Base-by-base conservation (phyloP, 2,329 filamentous ascomycete genomes). In the Aquanectria penicillioides region DNA sequence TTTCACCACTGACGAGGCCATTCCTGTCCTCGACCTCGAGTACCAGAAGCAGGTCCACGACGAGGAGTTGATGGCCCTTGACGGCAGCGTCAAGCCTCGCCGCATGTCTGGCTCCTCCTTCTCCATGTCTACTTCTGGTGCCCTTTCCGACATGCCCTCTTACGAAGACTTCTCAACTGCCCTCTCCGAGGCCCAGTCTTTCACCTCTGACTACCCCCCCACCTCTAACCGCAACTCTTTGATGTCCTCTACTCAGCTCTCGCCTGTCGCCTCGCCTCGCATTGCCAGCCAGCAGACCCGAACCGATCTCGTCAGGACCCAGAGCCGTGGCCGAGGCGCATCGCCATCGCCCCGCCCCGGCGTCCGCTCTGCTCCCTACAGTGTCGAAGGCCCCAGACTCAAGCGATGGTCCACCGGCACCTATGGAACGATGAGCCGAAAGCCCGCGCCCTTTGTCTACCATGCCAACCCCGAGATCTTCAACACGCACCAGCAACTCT, bases 401-500 rank as follows among this genome's bases (percentile, higher is more conserved):
- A 92, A 93, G 80, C 83, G 90, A 65, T 93, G 90, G 90, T 93
- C 90, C 17, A 93, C 90, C 4, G 90, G 89, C 12, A 91, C 89
- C 4, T 92, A 89, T 59, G 87, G 83, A 17, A 83, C 86, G 2
- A 74, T 80, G 20, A 85, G 77, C 68, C 79, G 84, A 54, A 81
- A 87, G 26, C 81, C 83, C 22, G 82, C 86, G 26, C 83, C 89
- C 2, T 86, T 88, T 63, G 80, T 89, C 37, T 89, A 89, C 73
- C 84, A 89, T 63, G 82, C 85, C 60, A 79, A 82, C 4, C 81
- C 85, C 50, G 88, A 90, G 50, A 77, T 83, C 25, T 88, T 87
- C 66, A 84, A 83, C 57, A 72, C 80, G 22, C 82, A 84, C 50
- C 81, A 85, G 62, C 81, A 85, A 28, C 82, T 89, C 75, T 80